A percentile compares a stretch with the other conserved stretches of the same genome.
These are phyloP conservation scores for Fusarium gaditjirri DNA, from an alignment of 2,329 filamentous ascomycete species.

Conservation along the genomic window DNA sequence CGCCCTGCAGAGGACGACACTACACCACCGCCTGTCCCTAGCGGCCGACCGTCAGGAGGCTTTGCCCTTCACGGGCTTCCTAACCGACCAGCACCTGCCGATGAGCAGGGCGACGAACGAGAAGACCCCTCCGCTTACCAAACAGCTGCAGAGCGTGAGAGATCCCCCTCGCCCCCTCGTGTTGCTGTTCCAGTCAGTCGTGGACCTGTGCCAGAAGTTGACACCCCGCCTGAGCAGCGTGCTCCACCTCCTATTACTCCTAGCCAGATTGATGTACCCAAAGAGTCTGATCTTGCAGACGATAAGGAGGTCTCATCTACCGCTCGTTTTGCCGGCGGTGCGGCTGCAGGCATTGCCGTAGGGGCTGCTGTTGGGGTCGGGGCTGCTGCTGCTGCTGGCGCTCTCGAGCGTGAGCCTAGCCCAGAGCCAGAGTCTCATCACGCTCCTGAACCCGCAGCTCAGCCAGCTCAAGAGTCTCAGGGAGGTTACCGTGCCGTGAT, in stretches of 20 bases:
- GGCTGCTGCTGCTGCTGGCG: slow-evolving; percentile 34
- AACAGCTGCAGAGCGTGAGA: slow-evolving; percentile 58
- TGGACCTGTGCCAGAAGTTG: slow-evolving; percentile 62
- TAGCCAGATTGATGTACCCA: slow-evolving; percentile 71
- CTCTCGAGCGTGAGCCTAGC: slow-evolving; percentile 41
- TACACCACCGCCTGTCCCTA: slow-evolving; percentile 62
- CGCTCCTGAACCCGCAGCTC: slow-evolving; percentile 18
- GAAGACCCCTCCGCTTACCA: slow-evolving; percentile 59
- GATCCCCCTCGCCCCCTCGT: slow-evolving; percentile 76
- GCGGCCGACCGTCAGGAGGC: slow-evolving; percentile 76
- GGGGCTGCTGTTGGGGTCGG: slow-evolving; percentile 36
- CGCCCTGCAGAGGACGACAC: slow-evolving; percentile 55
- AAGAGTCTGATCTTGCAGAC: slow-evolving; percentile 71
- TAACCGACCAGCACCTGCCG: slow-evolving; percentile 65
- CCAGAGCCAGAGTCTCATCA: slow-evolving; percentile 24
- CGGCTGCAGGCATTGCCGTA: slow-evolving; percentile 55
- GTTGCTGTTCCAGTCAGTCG: slow-evolving; percentile 87
- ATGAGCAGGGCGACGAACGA: slow-evolving; percentile 57
- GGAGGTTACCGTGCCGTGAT: slow-evolving; percentile 79
- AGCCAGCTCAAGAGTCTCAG: slow-evolving; percentile 42
- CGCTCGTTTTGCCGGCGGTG: slow-evolving; percentile 67
- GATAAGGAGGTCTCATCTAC: slow-evolving; percentile 71
- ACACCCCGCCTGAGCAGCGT: slow-evolving; percentile 62
- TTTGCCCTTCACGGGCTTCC: slow-evolving; percentile 84
- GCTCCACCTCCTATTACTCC: slow-evolving; percentile 70